Evolutionary conservation across 371 early-diverging fungal species (phyloP), one percentile per base, ranked within the genome.

Genomic region (Lichtheimia ornata): DNA sequence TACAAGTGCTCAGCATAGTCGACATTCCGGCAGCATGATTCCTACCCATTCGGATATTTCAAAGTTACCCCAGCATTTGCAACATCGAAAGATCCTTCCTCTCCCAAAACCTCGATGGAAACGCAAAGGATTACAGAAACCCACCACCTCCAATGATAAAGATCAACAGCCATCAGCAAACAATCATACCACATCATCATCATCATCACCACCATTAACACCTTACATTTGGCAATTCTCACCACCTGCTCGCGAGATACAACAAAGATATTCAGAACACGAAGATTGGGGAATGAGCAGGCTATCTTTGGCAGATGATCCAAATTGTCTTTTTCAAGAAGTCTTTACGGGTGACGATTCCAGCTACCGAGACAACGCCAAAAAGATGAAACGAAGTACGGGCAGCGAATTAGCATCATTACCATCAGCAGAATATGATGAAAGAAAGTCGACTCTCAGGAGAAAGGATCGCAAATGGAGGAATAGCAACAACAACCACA

Each of bases 11-110:
- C 47, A n/a, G 6, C 22, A n/a, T 17, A n/a, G 47, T 47, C 47
- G 47, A 47, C 17, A 47, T 47, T 52, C 20, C 49, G 22, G 22
- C n/a, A 27, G 22, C 53, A 27, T 27, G 25, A 25, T 52, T 52
- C 53, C 53, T 27, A 52, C 53, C 22, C 1, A 22, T n/a, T 20
- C 22, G 15, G 53, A 52, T 15, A 17, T 28, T 40, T 25, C 61
- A 12, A 60, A 44, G 43, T 52, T 41, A 17, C 25, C 43, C 11
- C 35, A 35, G 9, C 62, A 53, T 18, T 22, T 64, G 18, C 59
- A 54, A 27, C 57, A 64, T 55, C 64, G 64, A 54, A 64, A 64
- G 27, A 64, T 64, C 9, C 53, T 64, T 25, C 64, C 64, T 14
- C 20, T 64, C 22, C 64, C 64, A 12, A 64, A 53, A 41, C 59